These are phyloP conservation scores for Gilbertella persicaria DNA, from an alignment of 371 early-diverging fungal species.

Conservation along the genomic window DNA sequence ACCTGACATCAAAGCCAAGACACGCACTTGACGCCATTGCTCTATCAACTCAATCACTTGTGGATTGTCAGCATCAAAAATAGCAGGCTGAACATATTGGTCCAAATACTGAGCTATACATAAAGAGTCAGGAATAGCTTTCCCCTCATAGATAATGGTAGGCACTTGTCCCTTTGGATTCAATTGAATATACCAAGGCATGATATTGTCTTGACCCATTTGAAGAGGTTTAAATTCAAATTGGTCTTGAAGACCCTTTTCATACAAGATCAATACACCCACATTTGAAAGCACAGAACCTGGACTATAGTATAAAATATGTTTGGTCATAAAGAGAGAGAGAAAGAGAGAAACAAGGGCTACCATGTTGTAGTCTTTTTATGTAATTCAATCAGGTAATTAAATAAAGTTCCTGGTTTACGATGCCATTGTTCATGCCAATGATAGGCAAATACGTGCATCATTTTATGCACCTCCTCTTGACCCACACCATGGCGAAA, in stretches of 20 bases:
- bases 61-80: conserved; percentile 5
- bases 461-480: conserved; percentile 17
- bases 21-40: conserved; percentile 12
- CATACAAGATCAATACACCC: conserved; percentile 4
- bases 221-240: conserved; percentile 10
- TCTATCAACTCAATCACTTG: conserved; percentile 6
- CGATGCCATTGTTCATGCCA: conserved; percentile 32
- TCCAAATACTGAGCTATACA: conserved; percentile 16
- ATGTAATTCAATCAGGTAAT: conserved; percentile 17
- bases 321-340: background rate
- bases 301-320: conserved; percentile 9
- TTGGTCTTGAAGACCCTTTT: conserved; percentile 14
- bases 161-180: conserved; percentile 25
- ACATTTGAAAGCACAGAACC: conserved; percentile 15
- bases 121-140: conserved; percentile 13
- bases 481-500: conserved; percentile 10
- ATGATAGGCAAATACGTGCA: conserved; percentile 30
- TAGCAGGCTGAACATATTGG: conserved; percentile 3
- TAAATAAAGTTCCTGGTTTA: conserved; percentile 24
- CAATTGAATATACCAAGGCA: conserved; percentile 20
- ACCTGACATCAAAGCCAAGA: conserved; percentile 13
- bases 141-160: conserved; percentile 6
- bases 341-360: background rate
- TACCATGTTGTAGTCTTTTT: background rate
- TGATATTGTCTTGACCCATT: conserved; percentile 16